A percentile compares a stretch with the other conserved stretches of the same genome.
Conservation (phyloP, 176 grass and related monocot species). For the Lolium perenne region DNA sequence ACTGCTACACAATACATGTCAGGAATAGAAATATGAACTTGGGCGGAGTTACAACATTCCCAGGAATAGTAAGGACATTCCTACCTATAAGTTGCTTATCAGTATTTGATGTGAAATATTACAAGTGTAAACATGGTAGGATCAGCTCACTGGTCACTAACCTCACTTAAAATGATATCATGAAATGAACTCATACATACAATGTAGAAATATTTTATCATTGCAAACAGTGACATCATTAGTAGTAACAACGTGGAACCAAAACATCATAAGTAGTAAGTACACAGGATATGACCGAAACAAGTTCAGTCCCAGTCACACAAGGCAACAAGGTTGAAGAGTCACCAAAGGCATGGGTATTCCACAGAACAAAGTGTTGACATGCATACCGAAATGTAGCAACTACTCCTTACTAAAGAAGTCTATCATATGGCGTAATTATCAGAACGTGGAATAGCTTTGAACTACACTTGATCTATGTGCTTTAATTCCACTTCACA, state of each 20-base stretch:
- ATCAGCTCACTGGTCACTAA: background rate
- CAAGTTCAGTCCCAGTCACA: slow-evolving; percentile 1
- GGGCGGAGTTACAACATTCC: background rate
- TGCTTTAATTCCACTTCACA: slow-evolving; percentile 51
- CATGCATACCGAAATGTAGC: slow-evolving; percentile 42
- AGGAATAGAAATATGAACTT: background rate
- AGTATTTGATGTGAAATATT: background rate
- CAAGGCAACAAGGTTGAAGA: slow-evolving; percentile 23
- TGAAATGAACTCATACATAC: background rate
- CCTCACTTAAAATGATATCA: background rate
- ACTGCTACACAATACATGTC: background rate
- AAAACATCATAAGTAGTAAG: slow-evolving; percentile 12
- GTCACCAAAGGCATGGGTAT: slow-evolving; percentile 53
- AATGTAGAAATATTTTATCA: background rate
- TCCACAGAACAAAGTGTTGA: background rate
- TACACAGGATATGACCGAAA: slow-evolving; percentile 22
- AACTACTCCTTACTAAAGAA: slow-evolving; percentile 40
- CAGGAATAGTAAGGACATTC: background rate
- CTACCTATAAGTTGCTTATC: background rate
- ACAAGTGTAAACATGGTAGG: background rate
- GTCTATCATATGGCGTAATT: slow-evolving; percentile 55
- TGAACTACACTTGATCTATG: slow-evolving; percentile 49
- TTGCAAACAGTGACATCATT: background rate
- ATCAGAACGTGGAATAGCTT: slow-evolving; percentile 36
- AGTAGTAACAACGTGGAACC: slow-evolving; percentile 19